A percentile compares a stretch with the other conserved stretches of the same genome.
Evolutionary conservation across 768 basidiomycete genomes (phyloP).

Genomic region (Ramaria rubella): DNA sequence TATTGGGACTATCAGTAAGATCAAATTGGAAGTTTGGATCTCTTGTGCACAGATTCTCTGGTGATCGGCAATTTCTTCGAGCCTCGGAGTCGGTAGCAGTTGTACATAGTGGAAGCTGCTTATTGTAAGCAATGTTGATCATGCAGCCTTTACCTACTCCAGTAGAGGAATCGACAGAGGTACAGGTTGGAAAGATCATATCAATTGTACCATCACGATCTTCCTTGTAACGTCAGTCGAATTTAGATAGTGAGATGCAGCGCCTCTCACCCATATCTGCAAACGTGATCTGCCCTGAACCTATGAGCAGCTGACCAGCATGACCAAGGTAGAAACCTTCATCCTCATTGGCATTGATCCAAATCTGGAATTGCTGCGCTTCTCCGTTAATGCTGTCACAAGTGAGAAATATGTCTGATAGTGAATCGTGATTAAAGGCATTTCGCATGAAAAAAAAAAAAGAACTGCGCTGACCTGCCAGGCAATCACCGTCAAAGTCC

Average conservation of each 20-base stretch:
- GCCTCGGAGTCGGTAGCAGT: constrained; percentile 43
- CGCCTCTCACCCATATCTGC: constrained; percentile 81
- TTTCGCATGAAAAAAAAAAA: not conserved
- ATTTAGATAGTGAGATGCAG: constrained; percentile 11
- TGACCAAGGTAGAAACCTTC: constrained; percentile 66
- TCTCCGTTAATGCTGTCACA: constrained; percentile 59
- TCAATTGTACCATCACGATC: constrained; percentile 97
- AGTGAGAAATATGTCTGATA: constrained; percentile 78
- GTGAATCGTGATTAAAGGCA: not conserved
- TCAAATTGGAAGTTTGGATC: constrained; percentile 80
- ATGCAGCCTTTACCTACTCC: constrained; percentile 73
- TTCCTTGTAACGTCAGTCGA: too few relatives aligned
- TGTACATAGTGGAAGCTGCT: constrained; percentile 78
- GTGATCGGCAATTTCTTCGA: constrained; percentile 59
- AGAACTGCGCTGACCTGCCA: constrained; percentile 56
- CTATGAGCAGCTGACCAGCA: constrained; percentile 62
- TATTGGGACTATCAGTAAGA: constrained; percentile 42
- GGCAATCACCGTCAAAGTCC: constrained; percentile 92
- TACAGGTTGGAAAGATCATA: constrained; percentile 85
- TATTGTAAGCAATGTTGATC: constrained; percentile 91
- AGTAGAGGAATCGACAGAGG: constrained; percentile 52
- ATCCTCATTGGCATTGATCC: constrained; percentile 76
- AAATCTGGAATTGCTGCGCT: constrained; percentile 77
- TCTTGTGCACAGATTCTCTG: constrained; percentile 71
- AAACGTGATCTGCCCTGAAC: constrained; percentile 75